Base-by-base conservation (phyloP, 768 basidiomycete genomes). In the Boletus vinaceobasis region DNA sequence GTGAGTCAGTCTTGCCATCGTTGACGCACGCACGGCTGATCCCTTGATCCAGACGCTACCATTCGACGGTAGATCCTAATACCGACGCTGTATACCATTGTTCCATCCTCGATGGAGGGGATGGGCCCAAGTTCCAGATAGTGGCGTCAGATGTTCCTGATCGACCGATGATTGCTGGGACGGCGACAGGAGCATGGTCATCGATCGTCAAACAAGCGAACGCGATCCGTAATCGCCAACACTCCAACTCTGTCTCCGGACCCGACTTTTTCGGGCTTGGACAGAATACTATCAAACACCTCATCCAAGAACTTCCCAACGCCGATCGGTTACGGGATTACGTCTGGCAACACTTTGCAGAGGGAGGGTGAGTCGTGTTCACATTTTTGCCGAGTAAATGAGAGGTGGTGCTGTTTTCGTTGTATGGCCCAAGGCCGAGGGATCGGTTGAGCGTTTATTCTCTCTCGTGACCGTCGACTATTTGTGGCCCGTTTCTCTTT, bases 221-320 rank as follows among this genome's bases (percentile, higher is more conserved):
- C 64, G 79, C 81, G 40, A 84, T 93, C 56, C 83, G 90, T 46
- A 85, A 88, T 65, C 79, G 89, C 14, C 86, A 89, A 59, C 90
- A 92, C 64, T 88, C 86, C 42, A 92, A 92, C 68, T 90, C 87
- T 6, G 88, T 93, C 14, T 93, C 90, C 3, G 90, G 90, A 0
- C 90, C 90, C 14, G 90, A 93, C 71, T 92, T 92, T 69, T 93
- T 90, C 65, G 91, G 91, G 9, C 75, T 93, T 15, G 87, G 87
- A 4, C 87, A 92, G 69, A 92, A 92, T 65, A 87, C 88, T 5
- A 91, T 93, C 75, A 93, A 92, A 73, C 88, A 90, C 64, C 79
- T 93, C 36, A 90, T 93, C n/a, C 90, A 93, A 69, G 87, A 90
- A 70, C 76, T 93, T 15, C 83, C 86, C 7, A 81, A 82, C 53